Conservation (phyloP, 805 yeast species). For the Suhomyces tanzawaensis region DNA sequence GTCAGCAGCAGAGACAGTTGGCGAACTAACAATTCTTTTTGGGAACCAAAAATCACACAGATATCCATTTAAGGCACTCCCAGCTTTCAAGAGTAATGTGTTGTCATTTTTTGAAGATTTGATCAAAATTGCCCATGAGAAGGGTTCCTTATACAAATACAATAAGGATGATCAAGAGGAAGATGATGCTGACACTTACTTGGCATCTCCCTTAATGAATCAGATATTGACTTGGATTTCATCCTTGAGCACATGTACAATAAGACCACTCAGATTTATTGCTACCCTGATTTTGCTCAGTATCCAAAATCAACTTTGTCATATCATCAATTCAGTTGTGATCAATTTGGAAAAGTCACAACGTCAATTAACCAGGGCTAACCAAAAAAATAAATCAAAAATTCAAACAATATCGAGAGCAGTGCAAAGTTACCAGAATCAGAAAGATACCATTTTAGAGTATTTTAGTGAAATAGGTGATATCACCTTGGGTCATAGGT, state of each 20-base stretch:
- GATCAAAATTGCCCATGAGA: slow-evolving; percentile 54
- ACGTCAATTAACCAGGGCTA: slow-evolving; percentile 38
- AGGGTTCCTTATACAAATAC: slow-evolving; percentile 52
- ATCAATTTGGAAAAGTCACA: slow-evolving; percentile 42
- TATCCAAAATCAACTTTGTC: slow-evolving; percentile 61
- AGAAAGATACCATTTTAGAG: slow-evolving; percentile 52
- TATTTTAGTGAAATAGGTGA: slow-evolving; percentile 64
- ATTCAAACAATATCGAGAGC: slow-evolving; percentile 46
- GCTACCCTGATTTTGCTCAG: slow-evolving; percentile 58
- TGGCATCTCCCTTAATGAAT: slow-evolving; percentile 46
- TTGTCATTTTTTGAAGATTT: slow-evolving; percentile 54
- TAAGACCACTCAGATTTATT: slow-evolving; percentile 68
- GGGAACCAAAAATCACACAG: slow-evolving; percentile 62
- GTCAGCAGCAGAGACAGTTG: slow-evolving; percentile 69
- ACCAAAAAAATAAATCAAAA: slow-evolving; percentile 37
- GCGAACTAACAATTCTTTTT: slow-evolving; percentile 66
- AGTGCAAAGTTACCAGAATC: slow-evolving; percentile 35
- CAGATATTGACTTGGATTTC: slow-evolving; percentile 73
- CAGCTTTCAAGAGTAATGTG: slow-evolving; percentile 37
- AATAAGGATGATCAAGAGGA: slow-evolving; percentile 14
- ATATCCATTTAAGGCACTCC: slow-evolving; percentile 49
- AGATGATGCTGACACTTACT: slow-evolving; percentile 15
- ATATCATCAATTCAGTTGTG: slow-evolving; percentile 38
- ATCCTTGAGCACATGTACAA: slow-evolving; percentile 63
- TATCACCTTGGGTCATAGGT: slow-evolving; percentile 69